Evolutionary conservation across 129 eudicot species (phyloP).

Genomic region (Lonicera japonica): DNA sequence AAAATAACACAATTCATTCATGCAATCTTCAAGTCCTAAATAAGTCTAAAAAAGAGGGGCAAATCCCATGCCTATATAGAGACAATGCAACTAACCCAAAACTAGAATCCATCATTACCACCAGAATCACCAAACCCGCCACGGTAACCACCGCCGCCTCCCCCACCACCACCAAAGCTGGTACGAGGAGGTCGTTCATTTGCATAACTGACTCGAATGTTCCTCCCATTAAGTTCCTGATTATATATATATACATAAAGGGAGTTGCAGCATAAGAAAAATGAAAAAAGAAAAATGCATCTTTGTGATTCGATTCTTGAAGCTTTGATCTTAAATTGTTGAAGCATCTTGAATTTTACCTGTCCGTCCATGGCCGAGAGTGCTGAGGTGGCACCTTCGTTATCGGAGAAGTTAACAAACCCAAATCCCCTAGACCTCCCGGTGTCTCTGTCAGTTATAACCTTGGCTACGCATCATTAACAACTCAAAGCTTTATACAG

Average conservation of each 20-base stretch:
- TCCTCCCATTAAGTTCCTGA: constrained; percentile 12
- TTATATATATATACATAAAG: no score
- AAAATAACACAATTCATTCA: no score
- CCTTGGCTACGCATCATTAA: constrained; percentile 39
- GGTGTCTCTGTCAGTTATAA: constrained; percentile 53
- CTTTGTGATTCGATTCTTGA: no score
- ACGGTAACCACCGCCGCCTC: background rate
- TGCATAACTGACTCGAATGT: constrained; percentile 5
- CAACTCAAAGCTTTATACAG: no score
- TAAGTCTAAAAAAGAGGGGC: no score
- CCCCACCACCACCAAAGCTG: background rate
- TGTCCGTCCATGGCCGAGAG: constrained; percentile 60
- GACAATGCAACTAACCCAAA: background rate
- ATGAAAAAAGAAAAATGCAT: background rate
- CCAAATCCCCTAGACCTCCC: constrained; percentile 85
- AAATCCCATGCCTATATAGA: background rate
- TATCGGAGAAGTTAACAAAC: constrained; percentile 42
- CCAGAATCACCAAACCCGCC: constrained; percentile 5
- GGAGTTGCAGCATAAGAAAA: background rate
- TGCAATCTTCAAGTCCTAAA: no score
- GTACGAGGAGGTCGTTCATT: constrained; percentile 4
- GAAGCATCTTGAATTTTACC: constrained; percentile 30
- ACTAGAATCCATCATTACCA: background rate
- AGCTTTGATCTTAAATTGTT: no score
- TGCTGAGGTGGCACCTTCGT: constrained; percentile 47